Evolutionary conservation across 2,329 filamentous ascomycete species (phyloP).

Genomic region (Colletotrichum sp.): DNA sequence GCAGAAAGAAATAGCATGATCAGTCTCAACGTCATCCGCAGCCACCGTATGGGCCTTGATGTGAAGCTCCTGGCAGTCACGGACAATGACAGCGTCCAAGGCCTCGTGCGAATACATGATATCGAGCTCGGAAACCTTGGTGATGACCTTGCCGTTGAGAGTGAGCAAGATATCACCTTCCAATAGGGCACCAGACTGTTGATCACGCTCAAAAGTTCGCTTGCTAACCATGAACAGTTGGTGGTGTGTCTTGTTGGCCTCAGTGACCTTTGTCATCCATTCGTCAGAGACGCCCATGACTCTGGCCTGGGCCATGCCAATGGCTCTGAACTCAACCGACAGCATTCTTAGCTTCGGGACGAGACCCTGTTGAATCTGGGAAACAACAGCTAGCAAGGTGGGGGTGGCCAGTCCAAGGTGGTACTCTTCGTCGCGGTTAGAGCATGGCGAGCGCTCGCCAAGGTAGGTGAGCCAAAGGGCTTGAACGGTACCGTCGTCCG

Average conservation of each 20-base stretch:
- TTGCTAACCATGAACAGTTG: conserved; percentile 99
- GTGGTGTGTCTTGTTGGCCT: conserved; percentile 88
- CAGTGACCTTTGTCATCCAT: conserved; percentile 90
- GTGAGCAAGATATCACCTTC: conserved; percentile 95
- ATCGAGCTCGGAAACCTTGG: conserved; percentile 89
- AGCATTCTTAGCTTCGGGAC: conserved; percentile 86
- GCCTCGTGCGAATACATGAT: conserved; percentile 91
- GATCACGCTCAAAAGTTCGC: conserved; percentile 68
- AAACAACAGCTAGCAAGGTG: conserved; percentile 85
- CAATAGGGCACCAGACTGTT: conserved; percentile 62
- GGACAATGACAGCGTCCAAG: conserved; percentile 84
- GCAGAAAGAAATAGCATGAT: conserved; percentile 91
- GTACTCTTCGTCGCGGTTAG: conserved; percentile 92
- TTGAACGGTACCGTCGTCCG: conserved; percentile 89
- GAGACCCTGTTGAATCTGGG: conserved; percentile 80
- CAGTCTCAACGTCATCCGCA: conserved; percentile 89
- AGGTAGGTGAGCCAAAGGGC: conserved; percentile 97
- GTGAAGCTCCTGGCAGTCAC: conserved; percentile 78
- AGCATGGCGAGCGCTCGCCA: conserved; percentile 80
- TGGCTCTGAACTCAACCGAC: conserved; percentile 91
- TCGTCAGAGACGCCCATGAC: conserved; percentile 97
- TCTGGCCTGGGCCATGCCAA: conserved; percentile 95
- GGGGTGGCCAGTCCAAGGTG: conserved; percentile 91
- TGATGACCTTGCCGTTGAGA: conserved; percentile 90
- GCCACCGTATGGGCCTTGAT: conserved; percentile 84